Base-by-base conservation (phyloP, 371 early-diverging fungal species). In the Sporodiniella umbellata region DNA sequence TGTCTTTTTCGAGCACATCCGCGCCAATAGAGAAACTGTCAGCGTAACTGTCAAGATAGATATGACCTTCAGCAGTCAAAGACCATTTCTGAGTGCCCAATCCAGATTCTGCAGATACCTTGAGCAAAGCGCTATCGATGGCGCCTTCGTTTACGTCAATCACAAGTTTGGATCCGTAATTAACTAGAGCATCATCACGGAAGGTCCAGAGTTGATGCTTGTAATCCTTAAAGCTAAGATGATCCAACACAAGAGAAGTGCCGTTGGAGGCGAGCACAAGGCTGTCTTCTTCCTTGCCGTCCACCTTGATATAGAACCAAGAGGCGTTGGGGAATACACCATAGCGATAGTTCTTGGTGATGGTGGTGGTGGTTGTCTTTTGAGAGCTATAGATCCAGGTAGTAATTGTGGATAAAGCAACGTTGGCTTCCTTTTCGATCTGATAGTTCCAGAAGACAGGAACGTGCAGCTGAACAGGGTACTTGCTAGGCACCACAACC, bases 171-270 rank as follows among this genome's bases (percentile, higher is more conserved):
- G 66, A 75, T 31, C 78, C 78, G 54, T 77, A 78, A 45, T 81
- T 81, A 58, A 75, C 64, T 48, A 81, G 51, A 45, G 68, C 55
- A 53, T 75, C 77, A 51, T 70, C 55, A 11, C 71, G 64, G 56
- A 66, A 75, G 25, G 72, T 70, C 81, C 81, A 81, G 8, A 81
- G 66, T 54, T 79, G 81, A 38, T 48, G 50, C 39, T 54, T 63
- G 51, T 53, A 70, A 11, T 68, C 66, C 35, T 66, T 52, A 30
- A 60, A 70, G 12, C 58, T 66, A 18, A 70, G 48, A 26, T 64
- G 68, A 33, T 58, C 47, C 4, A 66, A 33, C 1, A 58, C 50
- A n/a, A 75, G 37, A 7, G 22, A 53, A 15, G 49, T 48, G 11
- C 54, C 50, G 4, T 60, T 56, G 8, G 55, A 58, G 22, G 75